These are phyloP conservation scores for Brasilioporus rufonigricans DNA, from an alignment of 768 basidiomycete species.

Conservation along the genomic window DNA sequence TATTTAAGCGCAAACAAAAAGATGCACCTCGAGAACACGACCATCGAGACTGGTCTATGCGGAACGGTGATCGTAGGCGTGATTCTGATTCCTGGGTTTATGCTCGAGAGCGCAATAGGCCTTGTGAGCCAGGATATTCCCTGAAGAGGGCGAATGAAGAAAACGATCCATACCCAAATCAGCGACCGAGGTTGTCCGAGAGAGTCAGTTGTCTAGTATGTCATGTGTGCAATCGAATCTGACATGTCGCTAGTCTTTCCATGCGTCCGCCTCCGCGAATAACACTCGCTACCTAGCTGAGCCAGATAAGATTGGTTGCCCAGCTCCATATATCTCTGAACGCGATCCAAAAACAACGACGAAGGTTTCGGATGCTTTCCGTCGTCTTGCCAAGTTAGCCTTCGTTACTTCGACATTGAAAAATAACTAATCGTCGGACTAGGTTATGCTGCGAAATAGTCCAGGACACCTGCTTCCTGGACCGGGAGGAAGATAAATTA, in stretches of 20 bases:
- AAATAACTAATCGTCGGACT: slow-evolving; percentile 10
- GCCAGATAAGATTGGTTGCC: slow-evolving; percentile 3
- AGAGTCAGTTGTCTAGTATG: slow-evolving; percentile 21
- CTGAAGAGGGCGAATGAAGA: slow-evolving; percentile 29
- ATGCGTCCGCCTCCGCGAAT: slow-evolving; percentile 7
- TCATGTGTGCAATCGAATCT: slow-evolving; percentile 1
- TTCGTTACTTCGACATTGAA: slow-evolving; percentile 6
- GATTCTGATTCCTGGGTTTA: slow-evolving; percentile 23
- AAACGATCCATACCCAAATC: slow-evolving; percentile 22
- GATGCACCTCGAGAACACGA: slow-evolving; percentile 24
- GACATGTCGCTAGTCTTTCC: slow-evolving; percentile 14
- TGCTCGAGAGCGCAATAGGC: slow-evolving; percentile 18
- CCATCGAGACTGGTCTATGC: slow-evolving; percentile 18
- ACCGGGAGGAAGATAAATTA: slow-evolving; percentile 46
- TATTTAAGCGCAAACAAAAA: slow-evolving; percentile 36
- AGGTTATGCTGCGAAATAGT: slow-evolving; percentile 48
- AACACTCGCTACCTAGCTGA: slow-evolving; percentile 3
- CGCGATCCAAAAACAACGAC: slow-evolving; percentile 3
- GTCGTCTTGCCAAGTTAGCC: slow-evolving; percentile 37
- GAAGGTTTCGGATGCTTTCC: slow-evolving; percentile 34
- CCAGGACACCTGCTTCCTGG: slow-evolving; percentile 41
- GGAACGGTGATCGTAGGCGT: slow-evolving; percentile 24
- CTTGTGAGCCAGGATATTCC: slow-evolving; percentile 14
- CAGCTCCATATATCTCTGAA: slow-evolving; percentile 1
- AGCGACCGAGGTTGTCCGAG: slow-evolving; percentile 27